Base-by-base conservation (phyloP, 164 flowering plant genomes). In the Magnolia changhungtana region DNA sequence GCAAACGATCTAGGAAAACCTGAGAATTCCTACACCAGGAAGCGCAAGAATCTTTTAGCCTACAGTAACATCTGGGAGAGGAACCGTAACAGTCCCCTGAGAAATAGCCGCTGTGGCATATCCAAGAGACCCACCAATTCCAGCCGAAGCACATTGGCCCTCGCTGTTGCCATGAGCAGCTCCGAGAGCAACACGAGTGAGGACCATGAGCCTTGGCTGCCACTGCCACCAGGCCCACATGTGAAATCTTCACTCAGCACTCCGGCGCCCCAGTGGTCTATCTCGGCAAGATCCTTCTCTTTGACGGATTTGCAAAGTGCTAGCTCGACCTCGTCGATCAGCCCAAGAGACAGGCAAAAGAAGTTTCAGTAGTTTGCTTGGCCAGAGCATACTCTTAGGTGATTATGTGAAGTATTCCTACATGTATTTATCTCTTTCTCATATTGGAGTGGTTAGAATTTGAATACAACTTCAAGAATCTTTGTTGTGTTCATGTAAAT, bases 1-100 rank as follows among this genome's bases (percentile, higher is more conserved):
- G 72, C 87, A 11, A 85, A 87, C 77, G 95, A 92, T n/a, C 75
- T 95, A 2, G 86, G 82, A 0, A 95, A 95, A 76, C 94, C 93
- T 2, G 98, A 91, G 59, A 89, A 90, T 79, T 84, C 90, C 2
- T 90, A 91, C 79, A 84, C 83, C 61, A 82, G 91, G 78, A 91
- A 84, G 73, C 91, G 97, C 23, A 91, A 87, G 80, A 95, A 90
- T 78, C 81, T 88, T 1, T 5, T 80, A 93, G 1, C 91, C 96
- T 1, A 77, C 66, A 4, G 45, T 37, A 37, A 37, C 45, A 37
- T 37, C 45, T 37, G 45, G 6, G 76, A 89, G 61, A 90, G 84
- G 77, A 83, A 80, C 72, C 73, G 86, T 49, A 82, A 27, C 55
- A 63, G 7, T 23, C 78, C 81, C 2, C 76, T 74, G 31, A 83